Evolutionary conservation across 2,329 filamentous ascomycete species (phyloP), one percentile per base, ranked within the genome.

Genomic region (Colletotrichum gloeosporioides): DNA sequence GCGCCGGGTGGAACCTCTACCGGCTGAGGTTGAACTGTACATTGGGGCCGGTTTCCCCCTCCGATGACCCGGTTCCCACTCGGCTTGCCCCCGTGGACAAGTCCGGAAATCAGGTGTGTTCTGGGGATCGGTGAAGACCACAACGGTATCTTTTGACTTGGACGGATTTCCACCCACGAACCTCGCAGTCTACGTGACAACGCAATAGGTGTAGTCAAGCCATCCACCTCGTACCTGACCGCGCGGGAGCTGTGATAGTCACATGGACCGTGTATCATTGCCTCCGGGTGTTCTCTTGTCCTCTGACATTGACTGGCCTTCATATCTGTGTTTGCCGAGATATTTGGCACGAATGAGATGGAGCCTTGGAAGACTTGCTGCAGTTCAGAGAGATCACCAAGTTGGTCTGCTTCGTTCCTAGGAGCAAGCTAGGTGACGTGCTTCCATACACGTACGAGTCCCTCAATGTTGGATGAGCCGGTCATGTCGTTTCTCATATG

Each of bases 361-460:
- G n/a, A n/a, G 2, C n/a, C n/a, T 22, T 3, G 4, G 44, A 13
- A 0, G 22, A 0, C 44, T 13, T 13, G 44, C 44, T 49, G 0
- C 44, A 22, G 6, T 49, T 22, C 22, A 8, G 2, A 8, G 10
- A 22, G 44, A 53, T 13, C n/a, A 22, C n/a, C 44, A 53, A 22
- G 12, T 25, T 22, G 44, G 44, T 4, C 44, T 53, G n/a, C 44
- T 53, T 53, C 44, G 1, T 22, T 13, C 10, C 10, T 22, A 6
- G 0, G 12, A 8, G n/a, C 10, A 53, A 53, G 44, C n/a, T 53
- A 22, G 44, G n/a, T 12, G n/a, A 53, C n/a, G 6, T 22, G 10
- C n/a, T 53, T 53, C 6, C n/a, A 13, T 22, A 53, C n/a, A 53
- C 8, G n/a, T 53, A n/a, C 5, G 39, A 49, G 9, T 6, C 18